These are phyloP conservation scores for Pseudocercospora pini-densiflorae DNA, from an alignment of 2,329 filamentous ascomycete species.

Conservation along the genomic window DNA sequence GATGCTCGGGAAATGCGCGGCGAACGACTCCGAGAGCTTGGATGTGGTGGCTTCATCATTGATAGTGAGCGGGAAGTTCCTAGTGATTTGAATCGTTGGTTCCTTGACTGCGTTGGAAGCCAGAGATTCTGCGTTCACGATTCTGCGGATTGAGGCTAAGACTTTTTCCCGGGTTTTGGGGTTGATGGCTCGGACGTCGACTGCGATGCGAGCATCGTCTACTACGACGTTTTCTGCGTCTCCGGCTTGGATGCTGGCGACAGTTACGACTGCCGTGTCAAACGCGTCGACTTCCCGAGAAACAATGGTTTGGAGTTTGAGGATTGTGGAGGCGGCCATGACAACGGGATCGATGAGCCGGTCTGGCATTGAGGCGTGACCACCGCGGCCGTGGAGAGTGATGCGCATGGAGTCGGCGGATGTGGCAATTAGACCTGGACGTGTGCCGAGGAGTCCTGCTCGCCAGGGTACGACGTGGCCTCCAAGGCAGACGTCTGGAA, in stretches of 20 bases:
- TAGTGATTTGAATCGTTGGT: slow-evolving; percentile 50
- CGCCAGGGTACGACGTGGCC: slow-evolving; percentile 60
- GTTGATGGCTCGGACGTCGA: slow-evolving; percentile 59
- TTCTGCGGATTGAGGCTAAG: slow-evolving; percentile 54
- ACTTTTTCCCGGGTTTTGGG: slow-evolving; percentile 53
- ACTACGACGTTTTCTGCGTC: slow-evolving; percentile 66
- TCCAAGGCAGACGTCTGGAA: slow-evolving; percentile 62
- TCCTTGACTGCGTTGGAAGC: slow-evolving; percentile 52
- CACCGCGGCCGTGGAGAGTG: slow-evolving; percentile 62
- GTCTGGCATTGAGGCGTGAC: slow-evolving; percentile 63
- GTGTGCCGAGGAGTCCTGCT: slow-evolving; percentile 47
- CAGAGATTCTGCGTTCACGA: slow-evolving; percentile 60
- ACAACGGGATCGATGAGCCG: slow-evolving; percentile 62
- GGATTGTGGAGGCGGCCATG: slow-evolving; percentile 60
- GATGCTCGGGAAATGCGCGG: slow-evolving; percentile 48
- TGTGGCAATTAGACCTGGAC: slow-evolving; percentile 47
- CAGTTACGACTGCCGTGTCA: slow-evolving; percentile 63
- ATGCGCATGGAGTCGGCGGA: slow-evolving; percentile 50
- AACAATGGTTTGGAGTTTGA: slow-evolving; percentile 64
- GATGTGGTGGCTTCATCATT: slow-evolving; percentile 55
- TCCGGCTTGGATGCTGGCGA: slow-evolving; percentile 63
- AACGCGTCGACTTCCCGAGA: slow-evolving; percentile 58
- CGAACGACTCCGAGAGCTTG: slow-evolving; percentile 51
- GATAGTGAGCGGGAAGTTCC: slow-evolving; percentile 54
- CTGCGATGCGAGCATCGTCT: slow-evolving; percentile 57